A percentile compares a stretch with the other conserved stretches of the same genome.
These are phyloP conservation scores for Citrullus colocynthis DNA, from an alignment of 306 rosid genomes.

Conservation along the genomic window DNA sequence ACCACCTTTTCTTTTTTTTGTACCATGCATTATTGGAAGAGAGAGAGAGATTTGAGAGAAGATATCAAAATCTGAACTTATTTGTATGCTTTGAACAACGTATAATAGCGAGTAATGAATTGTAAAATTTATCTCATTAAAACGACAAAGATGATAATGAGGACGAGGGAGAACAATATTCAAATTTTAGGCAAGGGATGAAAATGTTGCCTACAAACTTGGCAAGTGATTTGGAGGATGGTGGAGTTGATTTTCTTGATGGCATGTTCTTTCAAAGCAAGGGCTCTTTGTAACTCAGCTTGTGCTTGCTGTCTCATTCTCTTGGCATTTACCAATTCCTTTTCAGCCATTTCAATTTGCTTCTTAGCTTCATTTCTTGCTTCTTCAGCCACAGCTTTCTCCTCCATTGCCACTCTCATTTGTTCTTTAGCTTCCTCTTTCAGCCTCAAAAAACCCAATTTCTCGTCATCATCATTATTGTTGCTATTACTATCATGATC, in stretches of 20 bases:
- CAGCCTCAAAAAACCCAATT: not conserved
- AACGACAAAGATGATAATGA: not conserved
- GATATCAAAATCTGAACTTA: no score
- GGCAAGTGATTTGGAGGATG: constrained; percentile 83
- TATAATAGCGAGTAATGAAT: not conserved
- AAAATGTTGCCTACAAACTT: constrained; percentile 59
- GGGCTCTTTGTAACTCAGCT: constrained; percentile 63
- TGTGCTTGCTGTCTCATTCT: constrained; percentile 82
- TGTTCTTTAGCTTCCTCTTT: constrained; percentile 18
- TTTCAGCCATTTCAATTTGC: constrained; percentile 72
- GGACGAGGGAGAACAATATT: not conserved
- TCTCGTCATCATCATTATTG: not conserved
- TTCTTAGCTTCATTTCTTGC: constrained; percentile 69
- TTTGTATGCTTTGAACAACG: no score
- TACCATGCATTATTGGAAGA: no score
- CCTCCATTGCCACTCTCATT: constrained; percentile 58
- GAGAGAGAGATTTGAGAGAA: no score
- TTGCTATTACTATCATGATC: not conserved
- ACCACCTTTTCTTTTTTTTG: not conserved
- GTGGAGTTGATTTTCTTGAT: constrained; percentile 67
- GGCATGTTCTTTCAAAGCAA: constrained; percentile 65
- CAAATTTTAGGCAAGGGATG: constrained; percentile 17
- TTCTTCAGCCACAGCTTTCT: constrained; percentile 67
- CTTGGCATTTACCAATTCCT: constrained; percentile 72
- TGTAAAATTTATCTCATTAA: constrained; percentile 11